A percentile compares a stretch with the other conserved stretches of the same genome.
Conservation (phyloP, 2,329 filamentous ascomycete species). For the Beauveria medogensis region DNA sequence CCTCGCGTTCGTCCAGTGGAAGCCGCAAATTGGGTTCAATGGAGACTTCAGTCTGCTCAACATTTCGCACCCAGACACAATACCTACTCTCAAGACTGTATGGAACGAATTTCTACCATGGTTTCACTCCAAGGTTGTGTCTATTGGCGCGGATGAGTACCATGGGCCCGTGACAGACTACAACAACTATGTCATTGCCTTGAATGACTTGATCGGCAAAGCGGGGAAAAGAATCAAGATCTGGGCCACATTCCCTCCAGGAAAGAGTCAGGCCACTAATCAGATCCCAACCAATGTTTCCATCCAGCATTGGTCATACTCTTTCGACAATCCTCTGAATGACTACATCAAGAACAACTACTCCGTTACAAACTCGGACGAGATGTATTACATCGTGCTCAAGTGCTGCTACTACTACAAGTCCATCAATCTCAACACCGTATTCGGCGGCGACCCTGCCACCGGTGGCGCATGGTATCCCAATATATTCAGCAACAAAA, state of each 20-base stretch:
- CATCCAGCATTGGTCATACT: constrained; percentile 29
- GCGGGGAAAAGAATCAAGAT: constrained; percentile 36
- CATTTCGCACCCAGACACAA: constrained; percentile 38
- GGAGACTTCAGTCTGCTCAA: constrained; percentile 39
- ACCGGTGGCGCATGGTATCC: constrained; percentile 15
- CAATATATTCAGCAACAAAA: constrained; percentile 17
- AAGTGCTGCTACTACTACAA: constrained; percentile 37
- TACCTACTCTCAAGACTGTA: constrained; percentile 41
- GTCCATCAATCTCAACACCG: constrained; percentile 35
- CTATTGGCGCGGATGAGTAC: constrained; percentile 50
- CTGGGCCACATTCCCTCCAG: constrained; percentile 37
- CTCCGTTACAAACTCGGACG: constrained; percentile 19
- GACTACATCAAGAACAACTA: constrained; percentile 19
- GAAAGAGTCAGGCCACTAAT: constrained; percentile 8
- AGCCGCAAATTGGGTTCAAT: constrained; percentile 42
- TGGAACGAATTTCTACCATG: constrained; percentile 47
- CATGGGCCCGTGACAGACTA: constrained; percentile 39
- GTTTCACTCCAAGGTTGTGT: constrained; percentile 46
- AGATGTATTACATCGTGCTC: constrained; percentile 18
- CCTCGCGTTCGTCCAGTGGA: constrained; percentile 50
- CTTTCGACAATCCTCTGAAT: constrained; percentile 15
- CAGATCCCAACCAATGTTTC: constrained; percentile 13
- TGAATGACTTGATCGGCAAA: constrained; percentile 37
- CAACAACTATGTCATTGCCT: constrained; percentile 36
- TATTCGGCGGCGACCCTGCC: constrained; percentile 20